Base-by-base conservation (phyloP, 164 flowering plant species). In the Nelumbo lutea region DNA sequence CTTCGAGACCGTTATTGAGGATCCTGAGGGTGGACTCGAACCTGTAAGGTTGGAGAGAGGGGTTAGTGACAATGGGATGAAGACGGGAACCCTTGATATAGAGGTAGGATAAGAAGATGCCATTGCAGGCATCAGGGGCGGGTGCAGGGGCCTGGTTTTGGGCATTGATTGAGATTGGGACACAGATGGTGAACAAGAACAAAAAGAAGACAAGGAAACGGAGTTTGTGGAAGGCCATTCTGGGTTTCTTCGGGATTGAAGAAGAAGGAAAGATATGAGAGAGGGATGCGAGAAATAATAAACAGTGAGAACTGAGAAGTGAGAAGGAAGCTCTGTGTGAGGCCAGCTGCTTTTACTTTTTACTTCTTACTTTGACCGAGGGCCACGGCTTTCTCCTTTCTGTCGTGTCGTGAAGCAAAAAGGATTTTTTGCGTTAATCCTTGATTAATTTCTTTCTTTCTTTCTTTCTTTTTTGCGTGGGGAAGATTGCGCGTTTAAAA, bases 11-110 rank as follows among this genome's bases (percentile, higher is more conserved):
- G 71, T 88, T 85, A 84, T 91, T 91, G 67, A 84, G 77, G 3
- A 89, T 72, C 0, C 72, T 70, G 52, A 87, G 74, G 0, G 79
- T 72, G 0, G 97, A 91, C 64, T 85, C 79, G 84, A 91, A 91
- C 5, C 87, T 66, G 80, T 87, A 89, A 0, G 90, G 77, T 66
- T 89, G 97, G 13, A 58, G 38, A 2, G 66, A 59, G 11, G 51
- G 48, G 64, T 3, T 7, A 2, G 63, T 44, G 43, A 8, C 1
- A 9, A 1, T 43, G 0, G 97, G 95, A 2, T 79, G 79, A 42
- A 91, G 52, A 59, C 59, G 42, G 6, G 66, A 6, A 0, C 86
- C 86, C 5, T 57, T 3, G 13, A 50, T 72, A 74, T 78, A 80
- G 1, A 67, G 9, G 79, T 91, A 91, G 1, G 88, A 68, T 1